These are phyloP conservation scores for Candida saitoana DNA, from an alignment of 805 yeast species.

Conservation along the genomic window DNA sequence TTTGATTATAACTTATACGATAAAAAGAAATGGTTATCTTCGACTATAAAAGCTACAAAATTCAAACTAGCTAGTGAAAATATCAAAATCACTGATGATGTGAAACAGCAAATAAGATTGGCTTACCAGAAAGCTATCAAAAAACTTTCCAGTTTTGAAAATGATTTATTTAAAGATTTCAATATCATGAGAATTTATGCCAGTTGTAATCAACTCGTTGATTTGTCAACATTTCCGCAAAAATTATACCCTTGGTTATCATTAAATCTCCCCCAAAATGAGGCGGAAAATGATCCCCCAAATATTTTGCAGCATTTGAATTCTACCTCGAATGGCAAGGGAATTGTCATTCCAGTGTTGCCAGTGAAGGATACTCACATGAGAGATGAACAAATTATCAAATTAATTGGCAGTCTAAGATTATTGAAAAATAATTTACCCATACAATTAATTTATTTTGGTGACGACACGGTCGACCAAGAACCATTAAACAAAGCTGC, in stretches of 20 bases:
- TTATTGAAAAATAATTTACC: conserved; percentile 26
- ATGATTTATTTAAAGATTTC: conserved; percentile 14
- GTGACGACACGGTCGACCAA: conserved; percentile 9
- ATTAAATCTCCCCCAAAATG: conserved; percentile 15
- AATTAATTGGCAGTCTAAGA: conserved; percentile 23
- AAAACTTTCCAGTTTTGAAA: conserved; percentile 14
- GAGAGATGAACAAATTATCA: conserved; percentile 13
- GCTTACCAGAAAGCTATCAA: background rate
- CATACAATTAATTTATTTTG: conserved; percentile 21
- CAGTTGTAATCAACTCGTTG: conserved; percentile 3
- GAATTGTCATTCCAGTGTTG: conserved; percentile 29
- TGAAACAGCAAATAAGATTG: conserved; percentile 10
- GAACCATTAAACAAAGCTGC: conserved; percentile 14
- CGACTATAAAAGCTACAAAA: conserved; percentile 13
- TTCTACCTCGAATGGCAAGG: conserved; percentile 19
- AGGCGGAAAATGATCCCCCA: background rate
- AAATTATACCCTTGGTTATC: conserved; percentile 30
- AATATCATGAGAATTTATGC: conserved; percentile 18
- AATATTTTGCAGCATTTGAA: conserved; percentile 8
- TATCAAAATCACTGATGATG: conserved; percentile 9
- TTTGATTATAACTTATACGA: conserved; percentile 22
- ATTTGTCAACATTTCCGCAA: conserved; percentile 13
- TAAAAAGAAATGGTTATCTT: conserved; percentile 23
- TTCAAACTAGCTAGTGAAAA: conserved; percentile 13
- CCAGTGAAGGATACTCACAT: conserved; percentile 10